phyloP scores from a whole-genome alignment of 371 early-diverging fungal species.

The Lichtheimia ornata region DNA sequence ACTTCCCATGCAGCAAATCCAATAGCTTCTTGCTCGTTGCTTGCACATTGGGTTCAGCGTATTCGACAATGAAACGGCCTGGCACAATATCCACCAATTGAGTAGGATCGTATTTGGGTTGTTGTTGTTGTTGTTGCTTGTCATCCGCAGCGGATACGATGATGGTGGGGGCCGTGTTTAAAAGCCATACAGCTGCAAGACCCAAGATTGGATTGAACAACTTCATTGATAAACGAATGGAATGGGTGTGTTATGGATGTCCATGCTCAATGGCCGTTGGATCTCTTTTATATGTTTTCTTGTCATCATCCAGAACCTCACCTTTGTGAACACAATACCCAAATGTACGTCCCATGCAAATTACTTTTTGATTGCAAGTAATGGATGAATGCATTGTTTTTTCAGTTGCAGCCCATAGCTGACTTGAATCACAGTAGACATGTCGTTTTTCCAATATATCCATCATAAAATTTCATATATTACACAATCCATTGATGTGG shows the following conservation, averaged over 20 bases:
- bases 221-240: not conserved
- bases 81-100: conserved; percentile 15
- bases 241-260: not conserved
- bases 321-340: too few relatives aligned
- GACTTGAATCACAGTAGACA: too few relatives aligned
- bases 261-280: too few relatives aligned
- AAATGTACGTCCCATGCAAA: too few relatives aligned
- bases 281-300: too few relatives aligned
- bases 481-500: too few relatives aligned
- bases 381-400: too few relatives aligned
- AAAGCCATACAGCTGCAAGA: conserved; percentile 12
- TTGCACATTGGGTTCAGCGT: conserved; percentile 10
- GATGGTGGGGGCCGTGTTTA: not conserved
- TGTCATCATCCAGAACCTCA: too few relatives aligned
- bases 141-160: conserved; percentile 18
- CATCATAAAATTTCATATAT: too few relatives aligned
- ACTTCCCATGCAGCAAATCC: conserved; percentile 22
- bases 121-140: conserved; percentile 18
- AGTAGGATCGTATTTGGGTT: conserved; percentile 2
- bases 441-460: too few relatives aligned
- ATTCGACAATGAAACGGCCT: conserved; percentile 39
- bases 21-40: conserved; percentile 15
- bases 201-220: not conserved
- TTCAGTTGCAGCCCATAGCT: too few relatives aligned
- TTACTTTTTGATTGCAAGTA: too few relatives aligned